Conservation (phyloP, 2,329 filamentous ascomycete species). For the Hypoxylon sp. region DNA sequence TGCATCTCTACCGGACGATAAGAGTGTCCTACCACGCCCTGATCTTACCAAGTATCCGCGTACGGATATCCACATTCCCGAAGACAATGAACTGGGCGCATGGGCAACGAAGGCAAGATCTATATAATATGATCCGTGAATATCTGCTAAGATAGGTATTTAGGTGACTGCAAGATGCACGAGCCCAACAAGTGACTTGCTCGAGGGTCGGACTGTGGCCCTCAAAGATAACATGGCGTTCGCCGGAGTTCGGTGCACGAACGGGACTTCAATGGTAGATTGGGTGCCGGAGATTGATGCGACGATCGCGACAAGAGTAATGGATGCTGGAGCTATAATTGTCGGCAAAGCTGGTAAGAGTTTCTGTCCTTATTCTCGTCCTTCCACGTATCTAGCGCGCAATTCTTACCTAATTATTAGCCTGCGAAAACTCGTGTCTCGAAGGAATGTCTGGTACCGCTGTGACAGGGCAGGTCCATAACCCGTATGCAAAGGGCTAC, state of each 20-base stretch:
- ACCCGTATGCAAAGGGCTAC: constrained; percentile 62
- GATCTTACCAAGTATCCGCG: constrained; percentile 51
- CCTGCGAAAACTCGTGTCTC: constrained; percentile 64
- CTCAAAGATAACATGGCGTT: constrained; percentile 66
- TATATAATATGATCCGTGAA: not conserved
- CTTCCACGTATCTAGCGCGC: not conserved
- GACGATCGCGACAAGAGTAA: constrained; percentile 59
- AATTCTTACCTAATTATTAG: constrained; percentile 42
- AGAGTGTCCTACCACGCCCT: constrained; percentile 41
- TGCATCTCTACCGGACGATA: constrained; percentile 46
- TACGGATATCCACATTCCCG: constrained; percentile 50
- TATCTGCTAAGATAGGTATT: not conserved
- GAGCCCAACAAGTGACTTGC: constrained; percentile 44
- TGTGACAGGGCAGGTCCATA: constrained; percentile 63
- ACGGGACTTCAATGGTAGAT: constrained; percentile 60
- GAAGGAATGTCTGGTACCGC: constrained; percentile 60
- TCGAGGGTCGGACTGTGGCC: constrained; percentile 60
- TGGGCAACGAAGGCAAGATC: constrained; percentile 49
- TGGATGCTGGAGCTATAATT: constrained; percentile 60
- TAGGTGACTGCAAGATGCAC: constrained; percentile 48
- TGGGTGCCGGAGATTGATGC: constrained; percentile 61
- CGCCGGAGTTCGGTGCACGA: constrained; percentile 60
- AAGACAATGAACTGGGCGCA: constrained; percentile 47
- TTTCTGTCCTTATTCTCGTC: not conserved
- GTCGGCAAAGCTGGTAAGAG: constrained; percentile 57